phyloP scores from a whole-genome alignment of 495 filamentous ascomycete species.

The Coniosporium apollinis region DNA sequence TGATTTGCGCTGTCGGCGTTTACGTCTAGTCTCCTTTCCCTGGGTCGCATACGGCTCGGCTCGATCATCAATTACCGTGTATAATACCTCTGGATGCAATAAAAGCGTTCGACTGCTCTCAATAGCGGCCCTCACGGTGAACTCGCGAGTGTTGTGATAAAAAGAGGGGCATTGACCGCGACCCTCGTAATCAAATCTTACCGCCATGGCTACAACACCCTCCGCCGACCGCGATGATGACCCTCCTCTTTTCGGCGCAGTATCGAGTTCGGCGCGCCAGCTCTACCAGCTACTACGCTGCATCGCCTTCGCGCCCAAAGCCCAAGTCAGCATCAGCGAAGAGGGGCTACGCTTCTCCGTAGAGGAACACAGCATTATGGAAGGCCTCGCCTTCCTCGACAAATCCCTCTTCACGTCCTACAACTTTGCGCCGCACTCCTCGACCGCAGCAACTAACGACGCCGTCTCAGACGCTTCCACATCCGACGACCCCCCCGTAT shows the following conservation, averaged over 20 bases:
- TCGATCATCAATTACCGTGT: no score
- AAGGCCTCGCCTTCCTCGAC: constrained; percentile 72
- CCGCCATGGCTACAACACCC: neutral
- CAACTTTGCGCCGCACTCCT: constrained; percentile 23
- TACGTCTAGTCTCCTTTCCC: constrained; percentile 54
- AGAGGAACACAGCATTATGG: constrained; percentile 71
- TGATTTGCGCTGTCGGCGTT: constrained; percentile 96
- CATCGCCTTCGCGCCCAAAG: constrained; percentile 63
- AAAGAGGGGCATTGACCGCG: no score
- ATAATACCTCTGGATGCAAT: no score
- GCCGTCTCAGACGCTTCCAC: constrained; percentile 16
- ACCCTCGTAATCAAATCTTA: no score
- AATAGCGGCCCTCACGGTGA: no score
- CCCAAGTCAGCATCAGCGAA: constrained; percentile 65
- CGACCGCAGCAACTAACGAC: constrained; percentile 13
- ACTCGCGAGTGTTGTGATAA: no score
- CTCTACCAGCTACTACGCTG: constrained; percentile 82
- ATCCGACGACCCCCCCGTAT: constrained; percentile 30
- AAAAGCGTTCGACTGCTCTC: no score
- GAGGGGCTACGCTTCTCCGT: constrained; percentile 75
- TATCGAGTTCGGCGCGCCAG: constrained; percentile 72
- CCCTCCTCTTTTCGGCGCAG: constrained; percentile 56
- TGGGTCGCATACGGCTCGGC: neutral
- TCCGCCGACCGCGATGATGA: constrained; percentile 5
- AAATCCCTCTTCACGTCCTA: constrained; percentile 77